A percentile compares a stretch with the other conserved stretches of the same genome.
These are phyloP conservation scores for Saccharomyces hybrid DNA, from an alignment of 1,139 yeast species.

Conservation along the genomic window DNA sequence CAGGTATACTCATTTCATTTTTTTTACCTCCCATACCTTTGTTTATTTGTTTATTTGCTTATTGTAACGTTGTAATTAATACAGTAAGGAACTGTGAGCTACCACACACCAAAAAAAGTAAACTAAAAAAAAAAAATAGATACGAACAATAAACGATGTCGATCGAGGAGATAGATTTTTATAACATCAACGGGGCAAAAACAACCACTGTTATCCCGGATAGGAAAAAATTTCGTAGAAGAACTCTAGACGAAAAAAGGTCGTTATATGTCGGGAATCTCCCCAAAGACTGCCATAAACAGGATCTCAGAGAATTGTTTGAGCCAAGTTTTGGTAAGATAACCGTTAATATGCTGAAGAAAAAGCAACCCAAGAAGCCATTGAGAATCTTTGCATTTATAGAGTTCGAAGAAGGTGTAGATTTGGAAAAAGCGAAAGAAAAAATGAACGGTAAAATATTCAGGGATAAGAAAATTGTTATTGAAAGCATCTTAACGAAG, in stretches of 20 bases:
- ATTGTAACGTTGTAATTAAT: no score
- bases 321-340: slow-evolving; percentile 3
- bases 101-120: not conserved
- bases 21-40: not conserved
- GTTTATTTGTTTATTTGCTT: not conserved
- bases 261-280: slow-evolving; percentile 31
- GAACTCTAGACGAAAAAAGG: not conserved
- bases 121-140: not conserved
- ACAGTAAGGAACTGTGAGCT: not conserved
- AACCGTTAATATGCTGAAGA: not conserved
- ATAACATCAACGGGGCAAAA: not conserved
- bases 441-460: not conserved
- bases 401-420: not conserved
- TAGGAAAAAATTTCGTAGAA: not conserved
- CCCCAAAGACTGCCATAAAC: slow-evolving; percentile 29
- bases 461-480: not conserved
- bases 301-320: slow-evolving; percentile 28
- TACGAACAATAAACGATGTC: not conserved
- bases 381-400: not conserved
- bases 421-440: not conserved
- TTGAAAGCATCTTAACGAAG: not conserved
- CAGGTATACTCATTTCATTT: not conserved
- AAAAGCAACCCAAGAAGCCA: not conserved
- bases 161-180: not conserved
- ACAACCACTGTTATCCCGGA: not conserved